Conservation (phyloP, 768 basidiomycete genomes). For the Amanita fuliginea region DNA sequence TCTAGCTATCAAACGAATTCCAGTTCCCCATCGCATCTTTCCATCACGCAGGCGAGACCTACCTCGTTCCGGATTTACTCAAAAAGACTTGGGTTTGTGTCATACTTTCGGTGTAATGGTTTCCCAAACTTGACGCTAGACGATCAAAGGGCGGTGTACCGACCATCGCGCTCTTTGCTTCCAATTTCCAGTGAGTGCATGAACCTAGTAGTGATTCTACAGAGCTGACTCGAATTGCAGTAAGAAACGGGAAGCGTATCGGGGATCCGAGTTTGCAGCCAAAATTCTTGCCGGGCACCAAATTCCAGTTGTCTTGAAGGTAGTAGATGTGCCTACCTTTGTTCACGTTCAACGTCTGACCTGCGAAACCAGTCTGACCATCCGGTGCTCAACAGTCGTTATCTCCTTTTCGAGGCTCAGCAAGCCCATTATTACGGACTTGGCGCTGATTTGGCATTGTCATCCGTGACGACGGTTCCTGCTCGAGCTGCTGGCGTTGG, state of each 20-base stretch:
- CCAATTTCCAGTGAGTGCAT: slow-evolving; percentile 32
- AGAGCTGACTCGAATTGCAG: slow-evolving; percentile 10
- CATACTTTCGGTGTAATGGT: background rate
- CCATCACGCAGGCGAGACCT: slow-evolving; percentile 74
- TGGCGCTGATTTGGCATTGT: slow-evolving; percentile 41
- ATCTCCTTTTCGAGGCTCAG: slow-evolving; percentile 61
- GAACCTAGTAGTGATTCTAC: too few species aligned
- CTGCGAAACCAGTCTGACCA: slow-evolving; percentile 40
- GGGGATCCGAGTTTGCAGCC: slow-evolving; percentile 65
- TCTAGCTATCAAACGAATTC: slow-evolving; percentile 69
- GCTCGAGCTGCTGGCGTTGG: slow-evolving; percentile 54
- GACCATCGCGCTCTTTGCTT: slow-evolving; percentile 64
- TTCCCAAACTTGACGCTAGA: background rate
- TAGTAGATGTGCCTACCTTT: slow-evolving; percentile 19
- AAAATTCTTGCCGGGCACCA: slow-evolving; percentile 57
- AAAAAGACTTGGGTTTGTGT: slow-evolving; percentile 52
- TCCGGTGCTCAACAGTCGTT: slow-evolving; percentile 48
- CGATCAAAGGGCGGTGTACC: slow-evolving; percentile 37
- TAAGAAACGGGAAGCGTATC: slow-evolving; percentile 44
- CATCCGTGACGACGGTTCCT: slow-evolving; percentile 53
- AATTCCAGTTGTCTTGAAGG: slow-evolving; percentile 68
- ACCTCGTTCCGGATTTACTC: slow-evolving; percentile 67
- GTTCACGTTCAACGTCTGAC: background rate
- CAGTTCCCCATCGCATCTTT: slow-evolving; percentile 65
- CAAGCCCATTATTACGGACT: slow-evolving; percentile 61